Evolutionary conservation across 2,329 filamentous ascomycete species (phyloP).

Genomic region (Diplodia seriata): DNA sequence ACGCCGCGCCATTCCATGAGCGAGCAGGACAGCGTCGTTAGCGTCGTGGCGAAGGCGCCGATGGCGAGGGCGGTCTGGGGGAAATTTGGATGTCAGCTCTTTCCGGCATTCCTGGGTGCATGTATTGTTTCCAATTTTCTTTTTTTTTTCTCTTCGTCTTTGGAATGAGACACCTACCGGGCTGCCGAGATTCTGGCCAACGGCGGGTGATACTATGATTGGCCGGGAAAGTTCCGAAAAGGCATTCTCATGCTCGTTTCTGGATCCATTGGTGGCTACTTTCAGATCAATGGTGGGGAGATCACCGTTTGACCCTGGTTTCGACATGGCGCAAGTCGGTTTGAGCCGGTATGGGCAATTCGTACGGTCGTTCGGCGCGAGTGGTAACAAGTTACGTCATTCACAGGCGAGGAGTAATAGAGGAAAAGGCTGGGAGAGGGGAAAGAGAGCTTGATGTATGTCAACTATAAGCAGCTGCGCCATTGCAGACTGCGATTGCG

Average conservation of each 20-base stretch:
- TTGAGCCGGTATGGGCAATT: too few relatives aligned
- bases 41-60: slow-evolving; percentile 61
- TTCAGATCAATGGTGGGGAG: slow-evolving; percentile 9
- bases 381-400: background rate
- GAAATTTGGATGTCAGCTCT: background rate
- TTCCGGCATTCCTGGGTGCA: background rate
- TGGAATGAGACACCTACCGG: slow-evolving; percentile 4
- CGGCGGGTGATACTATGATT: slow-evolving; percentile 42
- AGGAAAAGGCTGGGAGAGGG: background rate
- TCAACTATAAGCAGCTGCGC: background rate
- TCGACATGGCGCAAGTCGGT: slow-evolving; percentile 4
- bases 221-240: slow-evolving; percentile 46
- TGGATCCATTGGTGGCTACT: slow-evolving; percentile 6
- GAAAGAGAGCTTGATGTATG: background rate
- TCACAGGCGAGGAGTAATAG: background rate
- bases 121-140: background rate
- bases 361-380: background rate
- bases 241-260: slow-evolving; percentile 16
- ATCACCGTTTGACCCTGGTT: slow-evolving; percentile 7
- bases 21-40: slow-evolving; percentile 61
- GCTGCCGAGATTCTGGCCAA: slow-evolving; percentile 38
- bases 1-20: slow-evolving; percentile 64
- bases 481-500: slow-evolving; percentile 15
- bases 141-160: background rate
- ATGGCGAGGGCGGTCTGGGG: slow-evolving; percentile 57